Base-by-base conservation (phyloP, 225 moss, liverwort and hornwort genomes). In the Bryoerythrophyllum caledonicum region DNA sequence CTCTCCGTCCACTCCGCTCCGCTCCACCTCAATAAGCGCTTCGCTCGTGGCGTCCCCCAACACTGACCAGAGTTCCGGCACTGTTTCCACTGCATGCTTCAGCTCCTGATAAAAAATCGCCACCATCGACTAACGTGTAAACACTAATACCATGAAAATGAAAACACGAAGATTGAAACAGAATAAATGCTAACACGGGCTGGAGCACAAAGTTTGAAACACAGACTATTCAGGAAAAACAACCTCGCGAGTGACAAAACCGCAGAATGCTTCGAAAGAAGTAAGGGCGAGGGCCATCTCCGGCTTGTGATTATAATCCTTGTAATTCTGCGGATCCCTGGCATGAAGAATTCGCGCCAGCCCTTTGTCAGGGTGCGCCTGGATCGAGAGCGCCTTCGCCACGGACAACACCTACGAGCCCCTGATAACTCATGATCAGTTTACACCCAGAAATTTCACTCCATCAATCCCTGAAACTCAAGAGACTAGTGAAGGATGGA, bases 201-300 rank as follows among this genome's bases (percentile, higher is more conserved):
- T n/a, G n/a, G n/a, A n/a, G n/a, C n/a, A n/a, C n/a, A n/a, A n/a
- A n/a, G n/a, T n/a, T n/a, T n/a, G n/a, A n/a, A 11, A 68, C 12
- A 53, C 13, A 69, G 23, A 24, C 4, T 37, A 43, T n/a, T 7
- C 72, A 43, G 27, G 46, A 44, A 60, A 6, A 10, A 48, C 67
- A 73, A 92, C 90, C 87, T 85, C 86, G 0, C 88, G 56, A 69
- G 80, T 56, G 34, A 94, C 74, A 44, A 97, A 97, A 2, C 97
- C 91, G 54, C 97, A 97, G 12, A 97, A 81, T 27, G 94, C 94
- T 52, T 97, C 94, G 61, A 97, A 97, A 40, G 86, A 80, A 24
- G 97, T 91, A 28, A 97, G 81, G 2, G 94, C 94, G 73, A 97
- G 77, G 44, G 97, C 97, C 97, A 97, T 97, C 71, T 97, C 94